Evolutionary conservation across 2,329 filamentous ascomycete genomes (phyloP).

Genomic region (Polytolypa hystricis): DNA sequence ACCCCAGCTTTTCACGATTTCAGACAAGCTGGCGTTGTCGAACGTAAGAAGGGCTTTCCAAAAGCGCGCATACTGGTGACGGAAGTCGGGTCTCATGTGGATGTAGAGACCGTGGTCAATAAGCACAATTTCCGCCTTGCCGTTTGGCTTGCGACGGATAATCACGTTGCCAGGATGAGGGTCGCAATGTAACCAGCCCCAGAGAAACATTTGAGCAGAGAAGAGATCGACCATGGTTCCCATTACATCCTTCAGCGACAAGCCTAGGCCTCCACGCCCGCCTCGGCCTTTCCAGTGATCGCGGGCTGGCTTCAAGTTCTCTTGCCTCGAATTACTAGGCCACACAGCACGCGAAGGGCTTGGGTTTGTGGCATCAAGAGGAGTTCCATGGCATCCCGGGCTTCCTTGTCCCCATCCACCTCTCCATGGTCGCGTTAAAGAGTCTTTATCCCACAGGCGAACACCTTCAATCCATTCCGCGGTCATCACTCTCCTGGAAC

Average conservation of each 20-base stretch:
- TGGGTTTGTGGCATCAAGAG: slow-evolving; percentile 44
- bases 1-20: slow-evolving; percentile 71
- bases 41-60: slow-evolving; percentile 93
- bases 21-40: slow-evolving; percentile 67
- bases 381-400: slow-evolving; percentile 60
- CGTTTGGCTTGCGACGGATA: slow-evolving; percentile 70
- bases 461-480: slow-evolving; percentile 98
- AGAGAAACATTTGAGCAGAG: slow-evolving; percentile 95
- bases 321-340: slow-evolving; percentile 18
- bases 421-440: slow-evolving; percentile 65
- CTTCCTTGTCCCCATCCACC: slow-evolving; percentile 67
- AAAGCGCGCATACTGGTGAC: slow-evolving; percentile 75
- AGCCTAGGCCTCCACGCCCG: slow-evolving; percentile 68
- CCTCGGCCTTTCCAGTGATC: slow-evolving; percentile 63
- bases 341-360: slow-evolving; percentile 23
- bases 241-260: slow-evolving; percentile 81
- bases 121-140: slow-evolving; percentile 79
- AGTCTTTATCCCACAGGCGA: slow-evolving; percentile 80
- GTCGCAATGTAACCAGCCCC: slow-evolving; percentile 91
- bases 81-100: slow-evolving; percentile 72
- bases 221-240: slow-evolving; percentile 93
- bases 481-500: slow-evolving; percentile 73
- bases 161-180: slow-evolving; percentile 97
- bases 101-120: slow-evolving; percentile 98
- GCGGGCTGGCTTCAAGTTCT: slow-evolving; percentile 67